Base-by-base conservation (phyloP, 139 green algal species). In the Chlamydomonas urium region DNA sequence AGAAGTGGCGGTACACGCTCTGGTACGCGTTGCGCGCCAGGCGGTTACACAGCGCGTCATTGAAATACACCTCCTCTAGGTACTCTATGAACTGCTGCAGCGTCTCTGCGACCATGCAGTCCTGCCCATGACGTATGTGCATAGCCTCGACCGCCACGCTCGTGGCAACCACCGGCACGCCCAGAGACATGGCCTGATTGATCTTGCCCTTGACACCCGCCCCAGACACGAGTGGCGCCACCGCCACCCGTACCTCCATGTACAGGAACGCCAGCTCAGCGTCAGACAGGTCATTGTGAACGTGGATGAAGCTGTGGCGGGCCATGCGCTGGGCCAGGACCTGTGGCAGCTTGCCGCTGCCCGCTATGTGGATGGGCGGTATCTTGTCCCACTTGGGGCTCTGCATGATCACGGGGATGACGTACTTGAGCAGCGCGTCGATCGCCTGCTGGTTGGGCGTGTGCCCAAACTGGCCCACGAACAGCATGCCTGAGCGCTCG, bases 101-200 rank as follows among this genome's bases (percentile, higher is more conserved):
- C 4, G 8, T 61, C 21, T 29, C 50, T 31, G 50, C 50, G 8
- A 61, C 50, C 50, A 61, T 28, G 50, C 50, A 61, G 24, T 61
- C 50, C 19, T 29, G 24, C 8, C 50, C 50, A 29, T 61, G 50
- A 31, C 50, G 19, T 4, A 61, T 17, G 23, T 61, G 50, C 50
- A 61, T 61, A 17, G 21, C 50, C 24, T 61, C 50, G 4, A 29
- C 50, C 8, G 50, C 50, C 21, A 61, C 24, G 24, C 21, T 28
- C 8, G 50, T 61, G 4, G 50, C 50, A 28, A 61, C 50, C 50
- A 61, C 50, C 8, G 50, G 50, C 50, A 61, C 50, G 50, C 50
- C 50, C 19, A 61, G 24, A 28, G 19, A 34, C 50, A 61, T 61
- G 14, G 50, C 50, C 50, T 61, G 50, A 4, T 50, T 50, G 14